Base-by-base conservation (phyloP, 805 yeast genomes). In the Candida sphagnicola region DNA sequence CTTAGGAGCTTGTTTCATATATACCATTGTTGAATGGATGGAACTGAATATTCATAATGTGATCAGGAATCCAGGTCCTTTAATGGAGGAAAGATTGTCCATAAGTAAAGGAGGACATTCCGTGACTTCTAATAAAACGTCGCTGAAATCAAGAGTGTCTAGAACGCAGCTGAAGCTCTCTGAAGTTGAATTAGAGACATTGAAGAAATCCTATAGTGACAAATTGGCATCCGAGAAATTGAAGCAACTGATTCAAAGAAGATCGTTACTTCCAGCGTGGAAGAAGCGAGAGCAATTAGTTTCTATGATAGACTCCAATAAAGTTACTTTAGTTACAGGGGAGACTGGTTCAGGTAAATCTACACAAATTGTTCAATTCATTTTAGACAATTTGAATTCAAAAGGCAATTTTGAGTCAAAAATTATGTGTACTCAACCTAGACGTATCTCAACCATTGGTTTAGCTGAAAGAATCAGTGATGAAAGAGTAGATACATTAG, bases 341-440 rank as follows among this genome's bases (percentile, higher is more conserved):
- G 99, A 93, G 57, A 91, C 98, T 0, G 98, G 98, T 50, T 90
- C 97, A 1, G 98, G 98, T 49, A 91, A 91, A 54, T 87, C 96
- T 1, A 91, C 99, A 0, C 99, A 91, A 56, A 78, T 87, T 4
- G 96, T 88, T 4, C 99, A 91, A 57, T 91, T 89, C 48, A 67
- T 91, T 15, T 62, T 91, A 13, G 98, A 91, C 56, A 70, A 79
- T 28, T 51, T 86, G 42, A 70, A 75, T 35, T 33, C 61, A 0
- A 54, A 61, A 10, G 74, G 74, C 0, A 76, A 75, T 44, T 81
- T 71, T 45, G 57, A 62, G 17, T 72, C 83, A 3, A 74, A 71
- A 28, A 84, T 91, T 4, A 65, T 91, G 1, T 89, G 96, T 61
- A 89, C 97, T 0, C 98, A 91, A 59, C 99, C 99, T 2, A 75